Conservation (phyloP, 106 monocot genomes). For the Platanthera guangdongensis region DNA sequence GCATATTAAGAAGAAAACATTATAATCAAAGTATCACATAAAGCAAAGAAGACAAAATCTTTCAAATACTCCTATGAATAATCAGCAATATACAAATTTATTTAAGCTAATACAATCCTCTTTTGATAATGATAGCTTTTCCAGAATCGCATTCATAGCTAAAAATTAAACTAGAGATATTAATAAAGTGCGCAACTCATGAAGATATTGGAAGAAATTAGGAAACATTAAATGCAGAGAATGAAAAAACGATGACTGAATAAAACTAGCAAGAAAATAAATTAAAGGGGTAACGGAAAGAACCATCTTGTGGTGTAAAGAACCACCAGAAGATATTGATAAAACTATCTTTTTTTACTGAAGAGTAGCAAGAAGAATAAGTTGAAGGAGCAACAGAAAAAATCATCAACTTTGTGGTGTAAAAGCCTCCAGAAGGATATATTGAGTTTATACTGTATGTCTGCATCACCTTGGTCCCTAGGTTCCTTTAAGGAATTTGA, state of each 20-base stretch:
- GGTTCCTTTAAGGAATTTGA: background rate
- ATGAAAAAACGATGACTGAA: background rate
- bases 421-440: background rate
- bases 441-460: background rate
- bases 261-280: slow-evolving; percentile 1
- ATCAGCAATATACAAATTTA: background rate
- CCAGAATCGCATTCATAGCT: background rate
- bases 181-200: background rate
- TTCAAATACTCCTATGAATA: background rate
- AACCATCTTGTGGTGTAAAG: background rate
- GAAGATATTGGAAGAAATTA: background rate
- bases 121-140: background rate
- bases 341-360: background rate
- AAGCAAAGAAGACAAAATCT: background rate
- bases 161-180: background rate
- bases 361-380: background rate
- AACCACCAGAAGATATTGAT: background rate
- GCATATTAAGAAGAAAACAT: background rate
- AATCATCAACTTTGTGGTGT: background rate
- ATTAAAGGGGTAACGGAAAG: background rate
- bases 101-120: background rate
- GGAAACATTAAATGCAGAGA: background rate
- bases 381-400: background rate
- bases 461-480: background rate
- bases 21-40: background rate